phyloP scores from a whole-genome alignment of 352 stramenopile species.

The Phytophthora pluvialis region DNA sequence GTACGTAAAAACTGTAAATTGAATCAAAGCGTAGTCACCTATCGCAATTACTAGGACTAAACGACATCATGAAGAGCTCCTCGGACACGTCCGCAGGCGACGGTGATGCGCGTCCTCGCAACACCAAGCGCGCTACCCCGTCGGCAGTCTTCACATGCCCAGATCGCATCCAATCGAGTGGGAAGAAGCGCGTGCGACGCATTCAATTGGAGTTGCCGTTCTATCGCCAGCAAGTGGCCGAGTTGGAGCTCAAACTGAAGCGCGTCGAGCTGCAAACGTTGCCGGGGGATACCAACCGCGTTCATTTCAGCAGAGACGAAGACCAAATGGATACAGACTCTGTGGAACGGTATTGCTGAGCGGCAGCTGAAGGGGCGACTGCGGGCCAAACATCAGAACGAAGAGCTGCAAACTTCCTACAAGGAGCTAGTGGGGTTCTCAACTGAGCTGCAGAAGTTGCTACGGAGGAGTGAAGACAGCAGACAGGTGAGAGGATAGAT shows the following conservation, averaged over 20 bases:
- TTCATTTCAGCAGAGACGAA: not conserved
- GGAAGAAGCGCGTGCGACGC: slow-evolving; percentile 21
- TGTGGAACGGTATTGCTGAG: slow-evolving; percentile 28
- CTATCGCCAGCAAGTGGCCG: slow-evolving; percentile 28
- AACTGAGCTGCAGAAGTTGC: not conserved
- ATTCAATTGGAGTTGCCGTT: slow-evolving; percentile 36
- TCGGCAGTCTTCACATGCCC: not conserved
- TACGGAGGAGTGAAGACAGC: too few relatives aligned
- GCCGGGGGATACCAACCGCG: too few relatives aligned
- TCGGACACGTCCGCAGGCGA: not conserved
- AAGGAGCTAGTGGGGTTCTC: slow-evolving; percentile 1
- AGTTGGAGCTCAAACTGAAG: slow-evolving; percentile 37
- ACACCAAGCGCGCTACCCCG: not conserved
- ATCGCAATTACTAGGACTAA: not conserved
- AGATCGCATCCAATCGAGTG: not conserved
- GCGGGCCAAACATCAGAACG: slow-evolving; percentile 22
- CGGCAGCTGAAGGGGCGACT: slow-evolving; percentile 25
- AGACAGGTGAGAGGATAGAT: too few relatives aligned
- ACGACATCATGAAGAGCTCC: not conserved
- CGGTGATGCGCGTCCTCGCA: not conserved
- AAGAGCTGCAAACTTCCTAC: slow-evolving; percentile 15
- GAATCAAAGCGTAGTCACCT: slow-evolving; percentile 12
- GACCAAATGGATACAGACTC: not conserved
- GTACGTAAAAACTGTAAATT: slow-evolving; percentile 15
- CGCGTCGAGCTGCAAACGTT: slow-evolving; percentile 5